These are phyloP conservation scores for Venturia carpophila DNA, from an alignment of 2,329 filamentous ascomycete genomes.

Conservation along the genomic window DNA sequence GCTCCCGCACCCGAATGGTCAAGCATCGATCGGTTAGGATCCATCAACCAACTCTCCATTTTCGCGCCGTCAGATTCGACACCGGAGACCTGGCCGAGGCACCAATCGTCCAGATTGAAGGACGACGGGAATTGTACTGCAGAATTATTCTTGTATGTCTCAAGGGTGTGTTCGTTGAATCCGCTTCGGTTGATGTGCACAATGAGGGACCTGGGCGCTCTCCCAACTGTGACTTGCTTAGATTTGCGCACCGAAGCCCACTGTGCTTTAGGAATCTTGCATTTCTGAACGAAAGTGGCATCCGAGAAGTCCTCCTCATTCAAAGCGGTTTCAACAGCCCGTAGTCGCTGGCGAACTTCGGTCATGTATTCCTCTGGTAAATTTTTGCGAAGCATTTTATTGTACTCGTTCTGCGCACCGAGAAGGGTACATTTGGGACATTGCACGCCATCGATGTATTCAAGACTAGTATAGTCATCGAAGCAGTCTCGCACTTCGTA, in stretches of 20 bases:
- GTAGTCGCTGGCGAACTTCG: conserved; percentile 48
- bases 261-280: conserved; percentile 48
- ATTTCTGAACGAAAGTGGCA: conserved; percentile 38
- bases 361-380: conserved; percentile 38
- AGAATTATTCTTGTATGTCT: conserved; percentile 76
- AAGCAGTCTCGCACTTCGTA: conserved; percentile 73
- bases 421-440: conserved; percentile 85
- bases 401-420: conserved; percentile 45
- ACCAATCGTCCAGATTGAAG: conserved; percentile 79
- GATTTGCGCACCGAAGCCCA: conserved; percentile 76
- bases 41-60: conserved; percentile 51
- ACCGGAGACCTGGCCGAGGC: conserved; percentile 48
- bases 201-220: conserved; percentile 70
- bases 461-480: conserved; percentile 75
- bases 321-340: conserved; percentile 61
- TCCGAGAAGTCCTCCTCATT: conserved; percentile 73
- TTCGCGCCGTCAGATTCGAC: conserved; percentile 25
- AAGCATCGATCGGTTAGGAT: conserved; percentile 67
- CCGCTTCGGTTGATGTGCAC: conserved; percentile 88
- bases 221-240: conserved; percentile 76
- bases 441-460: conserved; percentile 81
- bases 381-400: conserved; percentile 25
- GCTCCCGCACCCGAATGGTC: conserved; percentile 35
- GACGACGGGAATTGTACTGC: conserved; percentile 65
- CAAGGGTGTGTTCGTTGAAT: conserved; percentile 75